A percentile compares a stretch with the other conserved stretches of the same genome.
Conservation (phyloP, 805 yeast species). For the Yarrowia divulgata region DNA sequence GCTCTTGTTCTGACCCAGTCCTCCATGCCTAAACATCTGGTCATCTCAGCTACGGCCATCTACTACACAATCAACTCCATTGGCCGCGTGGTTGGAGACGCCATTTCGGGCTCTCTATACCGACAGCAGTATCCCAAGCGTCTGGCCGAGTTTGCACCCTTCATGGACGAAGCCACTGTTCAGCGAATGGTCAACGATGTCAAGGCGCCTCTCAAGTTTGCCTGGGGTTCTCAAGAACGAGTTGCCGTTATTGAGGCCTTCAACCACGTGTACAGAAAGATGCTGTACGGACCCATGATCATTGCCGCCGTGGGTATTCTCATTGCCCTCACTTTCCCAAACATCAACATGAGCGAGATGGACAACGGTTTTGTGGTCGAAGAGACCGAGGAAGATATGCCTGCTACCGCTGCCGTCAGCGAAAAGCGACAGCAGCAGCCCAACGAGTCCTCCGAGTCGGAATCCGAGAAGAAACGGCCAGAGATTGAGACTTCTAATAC, state of each 20-base stretch:
- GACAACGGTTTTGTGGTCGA: slow-evolving; percentile 25
- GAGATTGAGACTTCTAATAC: background rate
- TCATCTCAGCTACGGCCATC: slow-evolving; percentile 67
- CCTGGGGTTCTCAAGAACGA: slow-evolving; percentile 37
- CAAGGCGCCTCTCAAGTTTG: slow-evolving; percentile 3
- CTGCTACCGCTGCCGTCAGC: background rate
- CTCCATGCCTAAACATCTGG: slow-evolving; percentile 64
- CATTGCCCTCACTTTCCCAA: slow-evolving; percentile 26
- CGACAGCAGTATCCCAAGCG: slow-evolving; percentile 62
- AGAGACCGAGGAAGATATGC: slow-evolving; percentile 8
- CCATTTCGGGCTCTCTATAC: slow-evolving; percentile 77
- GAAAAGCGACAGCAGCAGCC: background rate
- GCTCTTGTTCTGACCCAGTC: slow-evolving; percentile 67
- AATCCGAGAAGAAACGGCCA: background rate
- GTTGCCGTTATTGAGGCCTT: slow-evolving; percentile 31
- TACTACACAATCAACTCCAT: slow-evolving; percentile 65
- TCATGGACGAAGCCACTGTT: slow-evolving; percentile 1
- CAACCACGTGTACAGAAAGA: slow-evolving; percentile 38
- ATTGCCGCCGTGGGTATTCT: slow-evolving; percentile 28
- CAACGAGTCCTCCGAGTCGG: background rate
- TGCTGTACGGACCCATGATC: slow-evolving; percentile 37
- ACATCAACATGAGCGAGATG: slow-evolving; percentile 29
- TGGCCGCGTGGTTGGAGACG: slow-evolving; percentile 70
- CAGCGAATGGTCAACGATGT: slow-evolving; percentile 21
- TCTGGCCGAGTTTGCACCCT: slow-evolving; percentile 18